Base-by-base conservation (phyloP, 768 basidiomycete genomes). In the Fomitopsis serialis region DNA sequence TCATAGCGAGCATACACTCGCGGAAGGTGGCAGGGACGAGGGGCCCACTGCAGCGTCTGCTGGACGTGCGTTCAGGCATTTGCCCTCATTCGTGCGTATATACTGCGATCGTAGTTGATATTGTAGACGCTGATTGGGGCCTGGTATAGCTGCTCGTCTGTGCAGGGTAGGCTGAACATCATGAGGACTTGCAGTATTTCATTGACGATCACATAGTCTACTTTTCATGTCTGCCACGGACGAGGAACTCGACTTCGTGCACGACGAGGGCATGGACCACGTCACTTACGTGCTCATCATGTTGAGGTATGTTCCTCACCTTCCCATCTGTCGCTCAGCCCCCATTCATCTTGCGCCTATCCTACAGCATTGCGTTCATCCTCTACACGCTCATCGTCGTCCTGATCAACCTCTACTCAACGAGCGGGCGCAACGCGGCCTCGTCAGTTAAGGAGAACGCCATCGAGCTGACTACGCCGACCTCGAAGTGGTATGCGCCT, bases 211-310 rank as follows among this genome's bases (percentile, higher is more conserved):
- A 52, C n/a, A 1, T 53, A 88, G 90, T 6, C 68, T 93, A 2
- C 70, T 92, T 17, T 97, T 98, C 75, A 92, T 96, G 82, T 89
- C 88, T 13, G 95, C 87, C 0, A 97, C 95, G 0, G 92, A 98
- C 65, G 94, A 98, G 70, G 91, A 96, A 66, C 72, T 96, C 25
- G 62, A 77, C 23, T 88, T 77, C 55, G 80, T 87, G 3, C 76
- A 90, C 57, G 79, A 80, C 12, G 73, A 72, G 19, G 86, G 79
- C 42, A 91, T 96, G 83, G 94, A 96, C 66, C 91, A 93, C 62
- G 92, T 94, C 54, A 93, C 93, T 0, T 96, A 95, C 62, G 76
- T 88, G 35, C 76, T 94, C 17, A 86, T 89, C 64, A 85, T 92
- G 77, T 86, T 84, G 72, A 87, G 87, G 89, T 87, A 36, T 25